These are phyloP conservation scores for Chenopodium berlandieri DNA, from an alignment of 148 eudicot species.

Conservation along the genomic window DNA sequence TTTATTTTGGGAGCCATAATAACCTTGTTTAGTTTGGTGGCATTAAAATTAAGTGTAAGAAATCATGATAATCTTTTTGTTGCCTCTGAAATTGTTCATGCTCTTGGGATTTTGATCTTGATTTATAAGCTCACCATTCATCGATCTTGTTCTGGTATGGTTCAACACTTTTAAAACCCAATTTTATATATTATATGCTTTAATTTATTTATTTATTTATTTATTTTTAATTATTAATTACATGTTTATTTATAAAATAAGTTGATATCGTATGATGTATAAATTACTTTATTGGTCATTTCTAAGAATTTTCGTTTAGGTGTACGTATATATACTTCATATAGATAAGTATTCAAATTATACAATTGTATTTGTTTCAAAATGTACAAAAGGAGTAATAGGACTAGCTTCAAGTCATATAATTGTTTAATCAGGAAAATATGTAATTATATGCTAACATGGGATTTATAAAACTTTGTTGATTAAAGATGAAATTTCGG, in stretches of 20 bases:
- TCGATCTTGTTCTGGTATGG: constrained; percentile 73
- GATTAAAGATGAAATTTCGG: too few species aligned
- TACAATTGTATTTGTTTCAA: too few species aligned
- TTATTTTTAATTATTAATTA: background rate
- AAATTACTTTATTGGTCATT: too few species aligned
- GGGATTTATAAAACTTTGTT: too few species aligned
- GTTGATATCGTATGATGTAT: too few species aligned
- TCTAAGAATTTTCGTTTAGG: too few species aligned
- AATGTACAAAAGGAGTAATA: too few species aligned
- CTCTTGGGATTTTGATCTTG: constrained; percentile 62
- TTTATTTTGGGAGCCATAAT: constrained; percentile 36
- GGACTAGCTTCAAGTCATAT: too few species aligned
- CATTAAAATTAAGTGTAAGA: constrained; percentile 40
- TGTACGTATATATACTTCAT: too few species aligned
- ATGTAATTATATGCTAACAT: too few species aligned
- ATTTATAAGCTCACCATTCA: constrained; percentile 72
- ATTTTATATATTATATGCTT: background rate
- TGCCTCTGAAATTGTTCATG: constrained; percentile 64
- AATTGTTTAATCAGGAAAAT: too few species aligned
- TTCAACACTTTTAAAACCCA: background rate
- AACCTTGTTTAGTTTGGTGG: constrained; percentile 41
- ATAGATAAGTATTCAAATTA: too few species aligned
- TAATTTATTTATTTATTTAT: background rate
- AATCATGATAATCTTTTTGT: constrained; percentile 55
- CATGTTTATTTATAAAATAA: background rate